A percentile compares a stretch with the other conserved stretches of the same genome.
Evolutionary conservation across 106 monocot genomes (phyloP).

Genomic region (Agapanthus africanus): DNA sequence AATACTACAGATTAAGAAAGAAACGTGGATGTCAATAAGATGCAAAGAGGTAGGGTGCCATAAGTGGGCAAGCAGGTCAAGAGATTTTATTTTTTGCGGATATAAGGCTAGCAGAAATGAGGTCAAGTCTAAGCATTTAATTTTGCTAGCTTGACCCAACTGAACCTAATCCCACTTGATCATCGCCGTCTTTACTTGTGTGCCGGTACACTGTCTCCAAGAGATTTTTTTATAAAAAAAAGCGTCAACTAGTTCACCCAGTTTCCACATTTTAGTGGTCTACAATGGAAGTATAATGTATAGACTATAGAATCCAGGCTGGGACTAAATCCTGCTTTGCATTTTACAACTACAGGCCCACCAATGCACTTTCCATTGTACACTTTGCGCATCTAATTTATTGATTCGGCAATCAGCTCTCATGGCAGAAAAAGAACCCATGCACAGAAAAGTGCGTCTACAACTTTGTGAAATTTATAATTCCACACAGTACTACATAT

Average conservation of each 20-base stretch:
- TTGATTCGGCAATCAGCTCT: too few species aligned
- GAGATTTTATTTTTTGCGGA: too few species aligned
- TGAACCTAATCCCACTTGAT: not conserved
- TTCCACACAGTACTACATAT: too few species aligned
- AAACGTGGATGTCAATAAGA: not conserved
- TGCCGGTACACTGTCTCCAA: not conserved
- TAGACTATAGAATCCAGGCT: not conserved
- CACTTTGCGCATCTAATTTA: not conserved
- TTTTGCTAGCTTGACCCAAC: not conserved
- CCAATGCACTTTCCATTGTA: not conserved
- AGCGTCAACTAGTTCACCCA: not conserved
- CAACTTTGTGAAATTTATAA: too few species aligned
- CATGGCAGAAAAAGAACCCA: too few species aligned
- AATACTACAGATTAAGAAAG: not conserved
- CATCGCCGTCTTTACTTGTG: not conserved
- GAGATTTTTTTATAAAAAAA: too few species aligned
- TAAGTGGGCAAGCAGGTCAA: not conserved
- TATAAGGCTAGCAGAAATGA: too few species aligned
- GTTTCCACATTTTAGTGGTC: not conserved
- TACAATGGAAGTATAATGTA: not conserved
- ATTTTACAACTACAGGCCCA: not conserved
- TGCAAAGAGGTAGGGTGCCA: not conserved
- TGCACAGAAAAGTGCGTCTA: not conserved
- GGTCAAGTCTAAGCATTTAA: not conserved
- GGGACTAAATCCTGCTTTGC: not conserved